Base-by-base conservation (phyloP, 495 filamentous ascomycete species). In the Extremus antarcticus region DNA sequence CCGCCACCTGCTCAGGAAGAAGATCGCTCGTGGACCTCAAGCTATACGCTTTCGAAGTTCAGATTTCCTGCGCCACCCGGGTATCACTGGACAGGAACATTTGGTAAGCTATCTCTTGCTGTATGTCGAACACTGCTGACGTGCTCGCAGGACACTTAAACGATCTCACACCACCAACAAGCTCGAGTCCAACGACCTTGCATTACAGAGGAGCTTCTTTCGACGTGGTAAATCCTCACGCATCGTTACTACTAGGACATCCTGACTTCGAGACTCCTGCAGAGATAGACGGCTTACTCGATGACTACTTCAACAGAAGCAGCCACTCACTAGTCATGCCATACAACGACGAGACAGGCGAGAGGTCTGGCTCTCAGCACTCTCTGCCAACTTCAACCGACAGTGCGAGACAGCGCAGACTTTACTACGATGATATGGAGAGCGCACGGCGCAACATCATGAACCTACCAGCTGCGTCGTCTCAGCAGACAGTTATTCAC, bases 191-290 rank as follows among this genome's bases (percentile, higher is more conserved):
- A 21, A 43, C 59, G 20, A 58, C 56, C 2, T 51, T 62, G 4
- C 59, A 62, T 20, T 62, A 58, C 29, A 49, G 43, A 46, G 59
- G 59, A n/a, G 52, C 59, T 22, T 62, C 59, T 2, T 62, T 62
- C 21, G 59, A 62, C 51, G 17, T 62, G n/a, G 59, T 62, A 11
- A 62, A 62, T 29, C 59, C 59, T 11, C 59, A 58, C 55, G 51
- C 43, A 47, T 62, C 59, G 13, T 55, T 62, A 13, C 21, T 58
- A 8, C 32, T 62, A 7, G 59, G 59, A 2, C 35, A 41, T 11
- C 8, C 43, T 13, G 52, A 62, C 29, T n/a, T 62, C 25, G 59
- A 62, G 39, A 62, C 59, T 13, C 59, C 59, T 10, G 59, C 46
- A 17, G 59, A 62, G 25, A 55, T 62, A 22, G 59, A 62, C 55